Percentiles rank a stretch among this genome's conserved stretches.
These are phyloP conservation scores for Cyclotella sp. DNA, from an alignment of 108 stramenopile species.

Conservation along the genomic window DNA sequence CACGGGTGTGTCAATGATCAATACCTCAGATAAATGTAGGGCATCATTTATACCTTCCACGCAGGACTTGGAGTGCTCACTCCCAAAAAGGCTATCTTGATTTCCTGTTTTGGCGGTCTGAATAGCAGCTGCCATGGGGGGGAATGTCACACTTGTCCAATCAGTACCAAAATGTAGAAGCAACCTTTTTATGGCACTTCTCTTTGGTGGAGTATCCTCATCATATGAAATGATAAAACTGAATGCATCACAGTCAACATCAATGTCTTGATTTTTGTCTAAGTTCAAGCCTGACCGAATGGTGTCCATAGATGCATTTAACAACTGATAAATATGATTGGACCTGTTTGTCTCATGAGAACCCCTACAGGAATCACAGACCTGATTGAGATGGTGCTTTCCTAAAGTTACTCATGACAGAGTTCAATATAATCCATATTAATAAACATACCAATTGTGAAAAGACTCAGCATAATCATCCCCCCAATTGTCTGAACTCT, in stretches of 20 bases:
- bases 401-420: no score
- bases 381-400: no score
- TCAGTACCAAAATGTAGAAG: not conserved
- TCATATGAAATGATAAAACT: not conserved
- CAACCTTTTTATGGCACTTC: not conserved
- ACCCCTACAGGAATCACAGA: no score
- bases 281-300: no score
- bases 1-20: not conserved
- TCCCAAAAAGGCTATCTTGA: not conserved
- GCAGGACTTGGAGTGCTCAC: not conserved
- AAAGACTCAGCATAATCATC: no score
- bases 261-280: not conserved
- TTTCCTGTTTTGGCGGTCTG: not conserved
- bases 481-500: no score
- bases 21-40: not conserved
- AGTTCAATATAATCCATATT: no score
- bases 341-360: no score
- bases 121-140: not conserved
- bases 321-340: no score
- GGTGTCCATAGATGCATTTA: no score
- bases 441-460: no score
- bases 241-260: not conserved
- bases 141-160: not conserved
- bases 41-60: not conserved
- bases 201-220: not conserved